A percentile compares a stretch with the other conserved stretches of the same genome.
phyloP scores from a whole-genome alignment of 805 yeast genomes.

The Priceomyces melissophilus region DNA sequence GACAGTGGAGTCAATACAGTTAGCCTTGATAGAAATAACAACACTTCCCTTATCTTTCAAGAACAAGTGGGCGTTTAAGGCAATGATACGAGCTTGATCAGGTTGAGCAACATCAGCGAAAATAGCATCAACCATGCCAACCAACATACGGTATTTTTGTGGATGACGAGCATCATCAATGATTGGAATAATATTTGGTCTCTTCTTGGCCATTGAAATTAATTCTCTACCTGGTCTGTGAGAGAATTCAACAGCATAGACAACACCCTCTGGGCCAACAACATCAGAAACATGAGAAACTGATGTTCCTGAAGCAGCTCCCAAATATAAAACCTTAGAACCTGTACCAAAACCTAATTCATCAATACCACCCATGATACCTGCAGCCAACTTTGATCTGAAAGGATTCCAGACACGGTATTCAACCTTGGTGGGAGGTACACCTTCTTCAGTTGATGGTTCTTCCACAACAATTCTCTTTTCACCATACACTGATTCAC shows the following conservation, averaged over 20 bases:
- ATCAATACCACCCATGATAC: conserved; percentile 99
- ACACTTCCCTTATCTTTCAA: conserved; percentile 98
- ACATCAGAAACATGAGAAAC: conserved; percentile 98
- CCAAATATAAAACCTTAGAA: conserved; percentile 92
- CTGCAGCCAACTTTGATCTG: conserved; percentile 99
- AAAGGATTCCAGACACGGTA: conserved; percentile 99
- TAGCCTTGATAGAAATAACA: conserved; percentile 97
- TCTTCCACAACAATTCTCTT: conserved; percentile 93
- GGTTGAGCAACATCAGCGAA: conserved; percentile 99
- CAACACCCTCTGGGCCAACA: conserved; percentile 98
- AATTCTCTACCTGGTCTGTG: conserved; percentile 99
- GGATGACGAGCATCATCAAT: conserved; percentile 99
- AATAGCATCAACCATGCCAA: conserved; percentile 98
- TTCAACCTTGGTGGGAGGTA: conserved; percentile 90
- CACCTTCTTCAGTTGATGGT: conserved; percentile 83
- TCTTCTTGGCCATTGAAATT: conserved; percentile 99
- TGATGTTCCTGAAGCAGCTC: conserved; percentile 99
- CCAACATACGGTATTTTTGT: conserved; percentile 97
- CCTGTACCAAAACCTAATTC: conserved; percentile 98
- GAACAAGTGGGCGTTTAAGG: conserved; percentile 96
- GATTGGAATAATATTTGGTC: conserved; percentile 98
- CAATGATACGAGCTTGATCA: conserved; percentile 99
- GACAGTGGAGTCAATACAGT: conserved; percentile 99
- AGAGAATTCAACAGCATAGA: conserved; percentile 98
- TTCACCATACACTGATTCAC: conserved; percentile 98